These are phyloP conservation scores for Stephanodiscus minutulus DNA, from an alignment of 108 stramenopile genomes.

Conservation along the genomic window DNA sequence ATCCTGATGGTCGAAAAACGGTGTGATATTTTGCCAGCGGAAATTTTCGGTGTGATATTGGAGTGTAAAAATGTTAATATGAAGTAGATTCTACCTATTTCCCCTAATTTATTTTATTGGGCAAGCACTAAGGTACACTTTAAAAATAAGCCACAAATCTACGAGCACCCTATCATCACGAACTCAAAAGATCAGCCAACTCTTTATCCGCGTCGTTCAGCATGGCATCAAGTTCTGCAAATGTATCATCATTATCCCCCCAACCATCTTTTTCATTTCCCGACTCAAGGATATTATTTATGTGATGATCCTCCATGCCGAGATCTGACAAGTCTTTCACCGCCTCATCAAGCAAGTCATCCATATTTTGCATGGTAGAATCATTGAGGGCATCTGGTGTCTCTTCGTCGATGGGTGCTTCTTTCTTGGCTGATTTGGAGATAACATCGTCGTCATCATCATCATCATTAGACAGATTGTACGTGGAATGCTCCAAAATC, in stretches of 20 bases:
- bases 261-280: conserved; percentile 27
- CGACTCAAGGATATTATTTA: conserved; percentile 40
- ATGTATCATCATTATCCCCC: conserved; percentile 54
- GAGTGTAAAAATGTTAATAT: too few relatives aligned
- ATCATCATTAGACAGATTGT: conserved; percentile 47
- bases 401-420: conserved; percentile 35
- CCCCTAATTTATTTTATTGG: too few relatives aligned
- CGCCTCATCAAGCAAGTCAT: conserved; percentile 73
- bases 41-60: too few relatives aligned
- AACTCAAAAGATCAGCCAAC: conserved; percentile 75
- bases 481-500: conserved; percentile 57
- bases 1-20: too few relatives aligned
- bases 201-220: conserved; percentile 81
- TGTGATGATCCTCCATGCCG: conserved; percentile 50
- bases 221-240: conserved; percentile 88
- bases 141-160: neutral
- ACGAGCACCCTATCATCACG: conserved; percentile 18
- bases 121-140: neutral
- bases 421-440: conserved; percentile 8
- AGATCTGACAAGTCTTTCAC: conserved; percentile 67
- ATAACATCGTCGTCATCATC: conserved; percentile 46
- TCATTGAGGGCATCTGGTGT: conserved; percentile 48
- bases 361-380: conserved; percentile 49
- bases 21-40: too few relatives aligned
- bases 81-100: too few relatives aligned